Evolutionary conservation across 306 rosid genomes (phyloP).

Genomic region (Corylus americana): DNA sequence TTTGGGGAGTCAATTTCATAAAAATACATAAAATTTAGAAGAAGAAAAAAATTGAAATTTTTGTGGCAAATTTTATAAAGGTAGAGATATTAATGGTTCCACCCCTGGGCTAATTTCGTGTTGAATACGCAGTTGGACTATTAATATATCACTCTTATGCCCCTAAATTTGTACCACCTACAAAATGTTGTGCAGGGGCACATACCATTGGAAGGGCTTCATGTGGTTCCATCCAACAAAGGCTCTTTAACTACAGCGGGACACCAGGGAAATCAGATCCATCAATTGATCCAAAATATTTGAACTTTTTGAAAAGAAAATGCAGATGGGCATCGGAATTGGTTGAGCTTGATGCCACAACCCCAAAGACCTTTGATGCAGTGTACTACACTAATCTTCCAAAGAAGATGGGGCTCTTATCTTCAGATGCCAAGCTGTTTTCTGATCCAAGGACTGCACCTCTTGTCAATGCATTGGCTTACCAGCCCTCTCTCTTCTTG

Average conservation of each 20-base stretch:
- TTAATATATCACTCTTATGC: not conserved
- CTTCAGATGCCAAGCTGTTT: constrained; percentile 55
- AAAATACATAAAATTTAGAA: no score
- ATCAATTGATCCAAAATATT: constrained; percentile 43
- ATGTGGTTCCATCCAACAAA: constrained; percentile 63
- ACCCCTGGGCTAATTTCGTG: no score
- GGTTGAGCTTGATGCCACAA: constrained; percentile 75
- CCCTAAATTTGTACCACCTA: not conserved
- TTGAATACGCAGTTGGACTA: not conserved
- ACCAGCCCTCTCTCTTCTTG: constrained; percentile 36
- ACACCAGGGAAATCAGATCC: constrained; percentile 68
- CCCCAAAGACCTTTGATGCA: constrained; percentile 59
- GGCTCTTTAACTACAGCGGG: constrained; percentile 59
- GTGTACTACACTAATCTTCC: constrained; percentile 52
- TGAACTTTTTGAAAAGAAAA: constrained; percentile 67
- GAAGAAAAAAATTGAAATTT: no score
- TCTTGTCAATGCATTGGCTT: constrained; percentile 49
- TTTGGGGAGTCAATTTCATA: no score
- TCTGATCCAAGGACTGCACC: constrained; percentile 67
- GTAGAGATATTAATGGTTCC: no score
- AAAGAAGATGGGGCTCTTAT: constrained; percentile 66
- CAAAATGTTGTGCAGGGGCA: constrained; percentile 49
- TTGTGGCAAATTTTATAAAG: no score
- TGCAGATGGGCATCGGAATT: constrained; percentile 87
- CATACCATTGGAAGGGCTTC: constrained; percentile 84